These are phyloP conservation scores for Tetradesmus obliquus DNA, from an alignment of 139 green algal species.

Conservation along the genomic window DNA sequence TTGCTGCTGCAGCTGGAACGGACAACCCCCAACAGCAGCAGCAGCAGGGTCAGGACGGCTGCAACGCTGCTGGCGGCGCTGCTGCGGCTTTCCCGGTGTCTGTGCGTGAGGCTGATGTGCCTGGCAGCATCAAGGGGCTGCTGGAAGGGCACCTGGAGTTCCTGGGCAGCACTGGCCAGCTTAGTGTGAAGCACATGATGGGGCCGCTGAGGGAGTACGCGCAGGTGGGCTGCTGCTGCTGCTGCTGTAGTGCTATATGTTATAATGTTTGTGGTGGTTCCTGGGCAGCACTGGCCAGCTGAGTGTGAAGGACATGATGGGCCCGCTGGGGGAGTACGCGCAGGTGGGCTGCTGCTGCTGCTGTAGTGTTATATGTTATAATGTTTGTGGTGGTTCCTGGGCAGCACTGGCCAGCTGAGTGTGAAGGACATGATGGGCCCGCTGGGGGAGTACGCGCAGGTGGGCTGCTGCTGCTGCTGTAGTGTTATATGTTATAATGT, in stretches of 20 bases:
- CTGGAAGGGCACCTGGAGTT: conserved; percentile 35
- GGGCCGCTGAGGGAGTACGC: conserved; percentile 83
- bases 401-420: conserved; percentile 53
- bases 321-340: conserved; percentile 82
- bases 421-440: conserved; percentile 81
- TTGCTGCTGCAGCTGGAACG: not conserved
- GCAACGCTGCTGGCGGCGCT: not conserved
- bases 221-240: conserved; percentile 22
- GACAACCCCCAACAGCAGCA: not conserved
- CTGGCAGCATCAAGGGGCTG: not conserved
- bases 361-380: too few relatives aligned
- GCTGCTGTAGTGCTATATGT: not conserved
- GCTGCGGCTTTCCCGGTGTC: not conserved
- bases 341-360: conserved; percentile 31
- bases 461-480: too few relatives aligned
- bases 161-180: conserved; percentile 49
- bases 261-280: not conserved
- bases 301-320: conserved; percentile 79
- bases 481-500: too few relatives aligned
- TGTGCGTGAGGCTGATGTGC: conserved; percentile 15
- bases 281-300: conserved; percentile 52
- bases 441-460: conserved; percentile 80
- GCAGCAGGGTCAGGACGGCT: not conserved
- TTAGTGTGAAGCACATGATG: conserved; percentile 83
- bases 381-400: too few relatives aligned